These are phyloP conservation scores for Alnus glutinosa DNA, from an alignment of 306 rosid species.

Conservation along the genomic window DNA sequence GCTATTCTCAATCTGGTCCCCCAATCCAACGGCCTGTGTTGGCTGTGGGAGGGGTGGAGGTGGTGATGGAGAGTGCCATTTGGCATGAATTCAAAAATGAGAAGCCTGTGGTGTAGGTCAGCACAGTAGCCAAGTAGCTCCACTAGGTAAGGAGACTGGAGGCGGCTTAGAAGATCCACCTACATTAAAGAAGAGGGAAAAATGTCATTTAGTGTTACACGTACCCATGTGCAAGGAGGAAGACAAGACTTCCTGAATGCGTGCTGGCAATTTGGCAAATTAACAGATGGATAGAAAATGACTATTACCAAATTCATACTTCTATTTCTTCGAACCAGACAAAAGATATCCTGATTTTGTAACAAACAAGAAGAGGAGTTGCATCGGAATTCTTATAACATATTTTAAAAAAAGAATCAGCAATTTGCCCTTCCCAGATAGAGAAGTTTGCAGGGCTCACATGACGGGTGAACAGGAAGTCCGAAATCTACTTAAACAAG, in stretches of 20 bases:
- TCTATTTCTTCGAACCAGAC: too few species aligned
- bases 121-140: slow-evolving; percentile 95
- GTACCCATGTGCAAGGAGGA: slow-evolving; percentile 43
- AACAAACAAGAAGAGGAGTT: too few species aligned
- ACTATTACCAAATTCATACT: background rate
- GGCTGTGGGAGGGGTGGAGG: slow-evolving; percentile 49
- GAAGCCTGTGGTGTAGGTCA: slow-evolving; percentile 85
- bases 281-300: background rate
- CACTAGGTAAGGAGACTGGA: slow-evolving; percentile 75
- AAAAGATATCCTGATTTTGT: too few species aligned
- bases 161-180: slow-evolving; percentile 91
- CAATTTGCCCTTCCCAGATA: too few species aligned
- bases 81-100: slow-evolving; percentile 76
- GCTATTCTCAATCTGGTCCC: slow-evolving; percentile 86
- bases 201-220: slow-evolving; percentile 20
- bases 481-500: too few species aligned
- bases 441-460: too few species aligned
- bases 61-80: slow-evolving; percentile 73
- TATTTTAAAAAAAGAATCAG: too few species aligned
- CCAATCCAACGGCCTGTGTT: slow-evolving; percentile 76
- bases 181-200: slow-evolving; percentile 28
- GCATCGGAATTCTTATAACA: too few species aligned
- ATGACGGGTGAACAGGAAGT: too few species aligned
- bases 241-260: slow-evolving; percentile 25
- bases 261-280: slow-evolving; percentile 17